Percentiles rank a stretch among this genome's conserved stretches.
Conservation (phyloP, 306 rosid species). For the Ochetophila trinervis region DNA sequence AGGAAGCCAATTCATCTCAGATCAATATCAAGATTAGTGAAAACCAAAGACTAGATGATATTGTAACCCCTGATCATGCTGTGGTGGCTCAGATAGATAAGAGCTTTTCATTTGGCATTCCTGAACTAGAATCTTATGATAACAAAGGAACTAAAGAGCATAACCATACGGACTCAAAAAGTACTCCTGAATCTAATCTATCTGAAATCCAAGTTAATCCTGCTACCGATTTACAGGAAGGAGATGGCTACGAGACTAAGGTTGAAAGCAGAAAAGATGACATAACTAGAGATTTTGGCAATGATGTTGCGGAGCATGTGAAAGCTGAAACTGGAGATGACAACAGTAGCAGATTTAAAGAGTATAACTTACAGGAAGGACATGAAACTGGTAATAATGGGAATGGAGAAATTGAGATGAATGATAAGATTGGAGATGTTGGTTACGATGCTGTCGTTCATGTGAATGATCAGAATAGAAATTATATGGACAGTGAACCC, state of each 20-base stretch:
- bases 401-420: constrained; percentile 19
- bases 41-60: constrained; percentile 31
- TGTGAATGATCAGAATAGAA: constrained; percentile 26
- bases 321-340: constrained; percentile 23
- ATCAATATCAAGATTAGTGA: constrained; percentile 21
- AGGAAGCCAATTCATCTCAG: constrained; percentile 32
- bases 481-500: too few relatives aligned
- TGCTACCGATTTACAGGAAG: constrained; percentile 1
- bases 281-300: constrained; percentile 13
- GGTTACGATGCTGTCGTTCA: background rate
- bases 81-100: constrained; percentile 32
- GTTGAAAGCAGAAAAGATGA: constrained; percentile 23
- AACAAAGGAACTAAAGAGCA: constrained; percentile 31
- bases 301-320: constrained; percentile 4
- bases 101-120: constrained; percentile 10
- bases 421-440: constrained; percentile 21
- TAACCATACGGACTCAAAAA: background rate
- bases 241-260: constrained; percentile 6
- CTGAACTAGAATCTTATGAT: constrained; percentile 32
- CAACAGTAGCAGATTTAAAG: constrained; percentile 20
- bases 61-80: constrained; percentile 26
- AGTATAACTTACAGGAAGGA: constrained; percentile 22
- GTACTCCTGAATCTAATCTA: background rate
- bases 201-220: constrained; percentile 1
- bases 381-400: constrained; percentile 21